Conservation (phyloP, 2,329 filamentous ascomycete species). For the Rosellinia necatrix region DNA sequence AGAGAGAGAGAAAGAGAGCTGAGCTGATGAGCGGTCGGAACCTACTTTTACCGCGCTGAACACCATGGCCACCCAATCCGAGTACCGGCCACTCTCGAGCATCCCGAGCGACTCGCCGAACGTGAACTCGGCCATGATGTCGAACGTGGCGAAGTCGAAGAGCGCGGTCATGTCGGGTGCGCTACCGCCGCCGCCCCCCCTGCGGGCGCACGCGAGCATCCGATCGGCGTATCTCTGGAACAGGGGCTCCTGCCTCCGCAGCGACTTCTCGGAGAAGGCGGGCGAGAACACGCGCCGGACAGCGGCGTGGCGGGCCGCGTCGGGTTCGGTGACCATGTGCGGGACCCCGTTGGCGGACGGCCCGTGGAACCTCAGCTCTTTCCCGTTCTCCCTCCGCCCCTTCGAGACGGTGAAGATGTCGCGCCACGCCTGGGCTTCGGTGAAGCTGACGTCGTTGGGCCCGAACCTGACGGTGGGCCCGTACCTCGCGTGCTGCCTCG, state of each 20-base stretch:
- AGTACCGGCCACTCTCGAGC: slow-evolving; percentile 13
- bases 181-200: background rate
- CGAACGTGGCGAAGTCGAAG: slow-evolving; percentile 28
- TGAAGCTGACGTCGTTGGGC: slow-evolving; percentile 32
- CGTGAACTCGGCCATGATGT: slow-evolving; percentile 29
- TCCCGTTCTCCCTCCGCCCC: slow-evolving; percentile 4
- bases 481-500: slow-evolving; percentile 29
- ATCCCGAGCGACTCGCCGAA: slow-evolving; percentile 25
- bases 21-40: background rate
- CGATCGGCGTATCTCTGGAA: slow-evolving; percentile 17
- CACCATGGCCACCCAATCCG: slow-evolving; percentile 19
- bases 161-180: slow-evolving; percentile 9
- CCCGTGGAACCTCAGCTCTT: background rate
- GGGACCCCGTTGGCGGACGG: background rate
- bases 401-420: background rate
- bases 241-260: slow-evolving; percentile 19
- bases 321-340: background rate
- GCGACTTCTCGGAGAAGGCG: slow-evolving; percentile 21
- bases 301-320: slow-evolving; percentile 1
- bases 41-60: slow-evolving; percentile 13
- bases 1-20: too few relatives aligned
- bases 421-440: slow-evolving; percentile 3
- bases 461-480: slow-evolving; percentile 31
- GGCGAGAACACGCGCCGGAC: slow-evolving; percentile 14
- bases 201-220: slow-evolving; percentile 7